Conservation (phyloP, 192 early-diverging fungal genomes). For the Coemansia sp. region DNA sequence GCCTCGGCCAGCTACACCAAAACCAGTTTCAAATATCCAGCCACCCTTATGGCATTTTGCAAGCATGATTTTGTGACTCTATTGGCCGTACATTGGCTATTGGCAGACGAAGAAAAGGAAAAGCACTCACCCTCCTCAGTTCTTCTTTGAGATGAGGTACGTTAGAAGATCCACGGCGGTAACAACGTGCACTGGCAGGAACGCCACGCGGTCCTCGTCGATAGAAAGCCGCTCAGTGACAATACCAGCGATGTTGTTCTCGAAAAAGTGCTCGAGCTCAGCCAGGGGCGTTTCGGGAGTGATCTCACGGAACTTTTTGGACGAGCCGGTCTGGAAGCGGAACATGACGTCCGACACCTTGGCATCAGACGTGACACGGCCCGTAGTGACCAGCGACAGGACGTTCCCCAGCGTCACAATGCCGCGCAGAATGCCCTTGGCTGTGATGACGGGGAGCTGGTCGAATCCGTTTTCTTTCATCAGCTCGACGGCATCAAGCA, state of each 20-base stretch:
- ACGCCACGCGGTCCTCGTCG: slow-evolving; percentile 57
- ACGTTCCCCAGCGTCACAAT: slow-evolving; percentile 87
- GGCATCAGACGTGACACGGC: slow-evolving; percentile 64
- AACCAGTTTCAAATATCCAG: neutral
- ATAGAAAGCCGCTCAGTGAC: slow-evolving; percentile 73
- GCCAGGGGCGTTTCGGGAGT: slow-evolving; percentile 82
- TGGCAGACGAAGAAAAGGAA: neutral
- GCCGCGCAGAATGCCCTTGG: slow-evolving; percentile 67
- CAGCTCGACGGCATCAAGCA: slow-evolving; percentile 78
- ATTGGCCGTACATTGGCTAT: no score
- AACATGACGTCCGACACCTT: slow-evolving; percentile 78
- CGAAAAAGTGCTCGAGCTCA: slow-evolving; percentile 85
- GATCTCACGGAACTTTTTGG: slow-evolving; percentile 82
- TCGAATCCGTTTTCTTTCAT: slow-evolving; percentile 91
- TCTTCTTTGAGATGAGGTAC: slow-evolving; percentile 64
- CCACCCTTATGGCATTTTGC: slow-evolving; percentile 4
- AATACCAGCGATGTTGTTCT: slow-evolving; percentile 84
- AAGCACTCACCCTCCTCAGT: neutral
- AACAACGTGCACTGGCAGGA: slow-evolving; percentile 73
- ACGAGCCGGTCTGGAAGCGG: slow-evolving; percentile 62
- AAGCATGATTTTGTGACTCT: neutral
- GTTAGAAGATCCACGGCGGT: slow-evolving; percentile 93
- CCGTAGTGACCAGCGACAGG: slow-evolving; percentile 74
- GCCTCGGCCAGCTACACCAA: neutral
- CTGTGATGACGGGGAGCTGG: slow-evolving; percentile 87